Base-by-base conservation (phyloP, 495 filamentous ascomycete species). In the Neurospora africana region DNA sequence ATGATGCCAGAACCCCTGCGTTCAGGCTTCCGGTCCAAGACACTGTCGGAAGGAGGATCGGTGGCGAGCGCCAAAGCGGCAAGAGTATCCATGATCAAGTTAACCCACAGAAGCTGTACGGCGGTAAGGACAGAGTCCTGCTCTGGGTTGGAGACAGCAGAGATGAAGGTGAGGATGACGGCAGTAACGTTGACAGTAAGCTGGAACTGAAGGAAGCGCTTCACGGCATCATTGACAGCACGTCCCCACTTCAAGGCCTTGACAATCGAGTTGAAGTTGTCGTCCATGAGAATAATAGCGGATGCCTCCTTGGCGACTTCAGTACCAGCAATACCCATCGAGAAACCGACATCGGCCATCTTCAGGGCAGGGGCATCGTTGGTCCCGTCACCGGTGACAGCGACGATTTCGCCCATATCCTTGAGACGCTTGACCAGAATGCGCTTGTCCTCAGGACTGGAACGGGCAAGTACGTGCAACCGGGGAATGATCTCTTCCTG, bases 251-350 rank as follows among this genome's bases (percentile, higher is more conserved):
- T 91, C 75, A 97, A 87, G 2, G 93, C 93, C 76, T 92, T 95
- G 72, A 96, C 90, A 74, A 95, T 97, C 15, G 92, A 94, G 72
- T 77, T 79, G 83, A 97, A 97, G 81, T 96, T 95, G 78, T 97
- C 93, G 77, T 97, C 93, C 84, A 97, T 91, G 9, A 96, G 87
- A 76, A 97, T 95, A 74, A 97, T 97, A 21, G 92, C 92, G 69
- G 92, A 95, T 10, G 93, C 93, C 78, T 97, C 93, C 82, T 97
- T 97, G 36, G 93, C 93, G n/a, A 97, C 93, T 78, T 95, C 93
- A 7, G 93, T 97, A 43, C 93, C 93, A 67, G 92, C 88, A 74
- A 95, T 94, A 67, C 93, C 93, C 93, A 97, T 97, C 68, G 93
- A 94, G 81, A 97, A 97, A 21, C 93, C 93, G 61, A 97, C 91